Evolutionary conservation across 2,329 filamentous ascomycete species (phyloP).

Genomic region (Penicillium fuscoglaucum): DNA sequence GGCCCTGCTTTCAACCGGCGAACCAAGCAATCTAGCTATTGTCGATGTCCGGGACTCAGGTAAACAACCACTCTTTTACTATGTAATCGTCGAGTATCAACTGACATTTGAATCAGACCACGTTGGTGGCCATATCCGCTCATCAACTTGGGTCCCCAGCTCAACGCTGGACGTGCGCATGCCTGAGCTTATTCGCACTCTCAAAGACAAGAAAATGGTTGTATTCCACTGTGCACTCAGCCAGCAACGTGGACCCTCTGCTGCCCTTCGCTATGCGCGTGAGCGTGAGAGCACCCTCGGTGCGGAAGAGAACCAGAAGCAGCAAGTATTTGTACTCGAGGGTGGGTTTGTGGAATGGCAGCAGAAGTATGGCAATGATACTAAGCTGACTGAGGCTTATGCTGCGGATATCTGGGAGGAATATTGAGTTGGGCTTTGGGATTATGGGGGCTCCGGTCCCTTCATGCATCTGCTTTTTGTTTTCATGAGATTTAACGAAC

Average conservation of each 20-base stretch:
- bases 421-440: constrained; percentile 27
- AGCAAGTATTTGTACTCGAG: constrained; percentile 79
- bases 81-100: neutral
- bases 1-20: constrained; percentile 56
- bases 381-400: constrained; percentile 79
- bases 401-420: constrained; percentile 80
- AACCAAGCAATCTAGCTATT: constrained; percentile 61
- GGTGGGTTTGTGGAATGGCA: constrained; percentile 88
- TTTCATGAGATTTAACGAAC: constrained; percentile 10
- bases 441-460: neutral
- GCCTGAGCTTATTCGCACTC: constrained; percentile 76
- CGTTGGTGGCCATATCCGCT: constrained; percentile 84
- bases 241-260: constrained; percentile 84
- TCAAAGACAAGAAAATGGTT: constrained; percentile 76
- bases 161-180: constrained; percentile 71
- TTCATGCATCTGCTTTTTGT: constrained; percentile 4
- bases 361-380: constrained; percentile 73
- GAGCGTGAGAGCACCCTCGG: constrained; percentile 61
- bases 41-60: constrained; percentile 88
- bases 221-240: constrained; percentile 93
- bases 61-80: constrained; percentile 33
- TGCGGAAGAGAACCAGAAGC: constrained; percentile 48
- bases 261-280: constrained; percentile 70
- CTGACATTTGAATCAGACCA: constrained; percentile 61
- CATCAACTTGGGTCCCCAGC: constrained; percentile 73